Percentiles rank a stretch among this genome's conserved stretches.
phyloP scores from a whole-genome alignment of 345 rosid genomes.

The Rubroshorea leprosula region DNA sequence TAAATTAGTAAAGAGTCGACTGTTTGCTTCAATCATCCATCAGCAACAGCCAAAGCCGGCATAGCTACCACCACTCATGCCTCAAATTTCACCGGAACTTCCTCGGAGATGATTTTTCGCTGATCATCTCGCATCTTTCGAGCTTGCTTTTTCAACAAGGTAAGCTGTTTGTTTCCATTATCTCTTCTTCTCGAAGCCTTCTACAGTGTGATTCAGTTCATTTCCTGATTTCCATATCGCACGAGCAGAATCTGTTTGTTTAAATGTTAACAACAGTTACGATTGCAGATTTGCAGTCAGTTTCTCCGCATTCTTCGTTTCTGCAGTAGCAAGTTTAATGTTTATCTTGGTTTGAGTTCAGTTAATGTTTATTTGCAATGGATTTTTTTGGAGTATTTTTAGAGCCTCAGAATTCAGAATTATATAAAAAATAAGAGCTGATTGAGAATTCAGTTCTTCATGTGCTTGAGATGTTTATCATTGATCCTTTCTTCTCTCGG shows the following conservation, averaged over 20 bases:
- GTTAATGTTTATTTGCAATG: no score
- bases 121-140: neutral
- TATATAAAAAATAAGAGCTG: no score
- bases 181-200: neutral
- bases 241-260: neutral
- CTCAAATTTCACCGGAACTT: neutral
- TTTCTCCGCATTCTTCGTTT: no score
- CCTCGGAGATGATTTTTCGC: neutral
- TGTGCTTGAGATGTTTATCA: conserved; percentile 51
- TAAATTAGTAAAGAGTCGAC: neutral
- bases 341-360: no score
- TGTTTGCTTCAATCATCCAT: conserved; percentile 10
- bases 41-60: conserved; percentile 9
- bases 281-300: neutral
- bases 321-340: no score
- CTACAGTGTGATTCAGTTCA: neutral
- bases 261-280: neutral
- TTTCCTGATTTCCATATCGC: neutral
- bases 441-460: conserved; percentile 36
- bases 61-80: conserved; percentile 2
- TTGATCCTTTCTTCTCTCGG: conserved; percentile 66
- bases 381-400: conserved; percentile 59
- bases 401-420: conserved; percentile 40
- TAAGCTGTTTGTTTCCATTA: neutral
- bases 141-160: neutral